phyloP scores from a whole-genome alignment of 2,329 filamentous ascomycete species.

The Monosporascus sp. region DNA sequence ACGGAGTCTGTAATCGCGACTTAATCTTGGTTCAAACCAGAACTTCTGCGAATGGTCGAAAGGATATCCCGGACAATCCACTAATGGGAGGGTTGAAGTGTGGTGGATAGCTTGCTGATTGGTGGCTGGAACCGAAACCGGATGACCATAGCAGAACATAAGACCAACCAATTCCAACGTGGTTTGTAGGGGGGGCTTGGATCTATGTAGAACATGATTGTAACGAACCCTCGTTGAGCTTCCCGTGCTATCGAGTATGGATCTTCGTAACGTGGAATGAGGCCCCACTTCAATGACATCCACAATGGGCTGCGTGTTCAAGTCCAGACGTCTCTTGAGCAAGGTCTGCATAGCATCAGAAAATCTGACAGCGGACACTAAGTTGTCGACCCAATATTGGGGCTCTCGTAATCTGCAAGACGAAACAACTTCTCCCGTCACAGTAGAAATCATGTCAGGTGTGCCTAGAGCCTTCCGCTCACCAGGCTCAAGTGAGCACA shows the following conservation, averaged over 20 bases:
- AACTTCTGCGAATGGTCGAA: constrained; percentile 34
- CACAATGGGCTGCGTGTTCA: constrained; percentile 18
- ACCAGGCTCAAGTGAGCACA: constrained; percentile 12
- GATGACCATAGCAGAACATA: constrained; percentile 20
- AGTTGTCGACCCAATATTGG: neutral
- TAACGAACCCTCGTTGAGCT: too few species aligned
- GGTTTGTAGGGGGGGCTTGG: constrained; percentile 13
- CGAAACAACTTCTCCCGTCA: neutral
- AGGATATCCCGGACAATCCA: constrained; percentile 35
- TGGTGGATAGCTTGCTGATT: constrained; percentile 12
- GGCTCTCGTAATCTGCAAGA: neutral
- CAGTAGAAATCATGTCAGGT: neutral
- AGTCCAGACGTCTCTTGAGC: too few species aligned
- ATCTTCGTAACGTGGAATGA: too few species aligned
- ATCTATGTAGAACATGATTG: too few species aligned
- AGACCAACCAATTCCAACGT: constrained; percentile 18
- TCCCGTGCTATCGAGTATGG: too few species aligned
- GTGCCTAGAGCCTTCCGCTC: too few species aligned
- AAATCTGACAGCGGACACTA: neutral
- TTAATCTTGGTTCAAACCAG: constrained; percentile 34
- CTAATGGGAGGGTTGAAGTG: constrained; percentile 19
- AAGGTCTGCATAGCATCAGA: neutral
- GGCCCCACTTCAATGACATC: too few species aligned
- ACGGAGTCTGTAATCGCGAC: constrained; percentile 26
- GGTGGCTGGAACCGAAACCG: constrained; percentile 15